Percentiles rank a stretch among this genome's conserved stretches.
These are phyloP conservation scores for Lepraria neglecta DNA, from an alignment of 495 filamentous ascomycete species.

Conservation along the genomic window DNA sequence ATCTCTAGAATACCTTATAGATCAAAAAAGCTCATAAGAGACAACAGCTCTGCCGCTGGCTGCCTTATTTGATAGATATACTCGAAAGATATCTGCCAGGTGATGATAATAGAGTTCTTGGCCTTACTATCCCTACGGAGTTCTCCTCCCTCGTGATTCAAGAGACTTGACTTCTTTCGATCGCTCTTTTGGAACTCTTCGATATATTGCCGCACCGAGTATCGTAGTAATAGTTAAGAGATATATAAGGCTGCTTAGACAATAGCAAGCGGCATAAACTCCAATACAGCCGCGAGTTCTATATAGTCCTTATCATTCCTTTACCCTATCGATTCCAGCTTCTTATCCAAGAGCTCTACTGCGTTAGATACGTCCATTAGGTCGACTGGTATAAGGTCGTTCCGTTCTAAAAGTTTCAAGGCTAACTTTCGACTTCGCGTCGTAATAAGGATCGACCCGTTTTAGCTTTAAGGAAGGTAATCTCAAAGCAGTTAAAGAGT, in stretches of 20 bases:
- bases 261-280: slow-evolving; percentile 46
- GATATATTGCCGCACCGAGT: slow-evolving; percentile 35
- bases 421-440: no score
- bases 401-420: no score
- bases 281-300: slow-evolving; percentile 23
- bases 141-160: slow-evolving; percentile 35
- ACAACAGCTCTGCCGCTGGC: slow-evolving; percentile 31
- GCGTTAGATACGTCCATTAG: no score
- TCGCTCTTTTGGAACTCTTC: slow-evolving; percentile 35
- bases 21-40: slow-evolving; percentile 35
- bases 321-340: no score
- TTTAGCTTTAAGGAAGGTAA: no score
- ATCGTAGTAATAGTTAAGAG: slow-evolving; percentile 25
- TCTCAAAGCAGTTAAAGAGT: no score
- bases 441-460: no score
- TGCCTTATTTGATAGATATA: slow-evolving; percentile 31
- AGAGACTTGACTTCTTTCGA: slow-evolving; percentile 30
- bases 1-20: slow-evolving; percentile 30
- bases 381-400: no score
- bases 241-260: slow-evolving; percentile 46
- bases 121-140: slow-evolving; percentile 38
- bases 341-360: no score
- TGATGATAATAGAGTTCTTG: slow-evolving; percentile 41
- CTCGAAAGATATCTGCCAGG: slow-evolving; percentile 47
- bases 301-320: no score